Base-by-base conservation (phyloP, 306 rosid genomes). In the Pyrus communis region DNA sequence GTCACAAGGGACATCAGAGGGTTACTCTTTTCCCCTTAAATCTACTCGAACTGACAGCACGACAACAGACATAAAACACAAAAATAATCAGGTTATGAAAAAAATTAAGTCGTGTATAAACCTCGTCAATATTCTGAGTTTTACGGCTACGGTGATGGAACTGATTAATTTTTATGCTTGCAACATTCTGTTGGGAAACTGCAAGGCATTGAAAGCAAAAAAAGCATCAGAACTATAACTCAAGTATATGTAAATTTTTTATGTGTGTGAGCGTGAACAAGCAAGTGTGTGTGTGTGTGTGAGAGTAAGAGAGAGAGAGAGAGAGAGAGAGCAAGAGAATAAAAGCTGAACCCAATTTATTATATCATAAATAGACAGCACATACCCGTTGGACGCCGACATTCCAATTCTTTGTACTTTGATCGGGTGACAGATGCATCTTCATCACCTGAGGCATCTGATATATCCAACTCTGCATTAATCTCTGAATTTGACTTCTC, bases 401-500 rank as follows among this genome's bases (percentile, higher is more conserved):
- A 85, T 69, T 82, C 96, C 85, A 93, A 85, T 70, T 83, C 87
- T 87, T 86, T 89, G 71, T 79, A 83, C 70, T 82, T 88, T 92
- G 69, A 84, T 78, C 80, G 85, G 69, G 66, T 80, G 65, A 78
- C 91, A 4, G 85, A 81, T 71, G 85, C 93, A 88, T 93, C 92
- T 81, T 96, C 99, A 68, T 96, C 99, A 42, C 97, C 98, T 21
- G 97, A 93, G 71, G 86, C 98, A 35, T 96, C 97, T 73, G 99
- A 93, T 84, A 96, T 73, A 68, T 92, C 99, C 86, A 96, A 86
- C 82, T 96, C 99, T 9, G 90, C 88, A 73, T 96, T 96, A 78
- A 96, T 96, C 78, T 93, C 99, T 45, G 90, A 91, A 87, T 96
- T 96, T 76, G 99, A 88, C 85, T 93, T 96, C 87, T 96, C 99